Evolutionary conservation across 805 yeast species (phyloP).

Genomic region (Priceomyces fermenticarens): DNA sequence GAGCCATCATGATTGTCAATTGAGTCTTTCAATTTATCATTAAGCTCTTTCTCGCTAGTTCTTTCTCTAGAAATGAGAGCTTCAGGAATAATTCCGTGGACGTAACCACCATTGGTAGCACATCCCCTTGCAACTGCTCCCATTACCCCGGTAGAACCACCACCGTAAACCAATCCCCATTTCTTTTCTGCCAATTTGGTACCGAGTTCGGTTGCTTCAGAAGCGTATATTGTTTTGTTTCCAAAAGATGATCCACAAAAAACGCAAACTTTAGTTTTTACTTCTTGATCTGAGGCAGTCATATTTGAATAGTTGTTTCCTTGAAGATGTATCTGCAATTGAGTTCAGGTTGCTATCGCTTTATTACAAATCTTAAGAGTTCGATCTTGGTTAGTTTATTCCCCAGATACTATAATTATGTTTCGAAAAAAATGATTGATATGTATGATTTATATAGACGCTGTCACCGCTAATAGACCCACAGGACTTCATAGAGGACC

Average conservation of each 20-base stretch:
- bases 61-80: conserved; percentile 77
- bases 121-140: conserved; percentile 70
- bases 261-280: conserved; percentile 52
- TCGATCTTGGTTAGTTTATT: not conserved
- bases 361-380: too few relatives aligned
- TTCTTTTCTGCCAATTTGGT: conserved; percentile 49
- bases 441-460: not conserved
- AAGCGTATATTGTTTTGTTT: conserved; percentile 44
- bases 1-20: conserved; percentile 64
- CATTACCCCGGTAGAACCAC: conserved; percentile 85
- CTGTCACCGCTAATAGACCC: not conserved
- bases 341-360: too few relatives aligned
- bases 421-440: not conserved
- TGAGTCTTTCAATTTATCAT: conserved; percentile 46
- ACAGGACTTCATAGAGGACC: not conserved
- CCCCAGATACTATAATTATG: not conserved
- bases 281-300: conserved; percentile 18
- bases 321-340: too few relatives aligned
- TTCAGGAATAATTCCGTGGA: conserved; percentile 84
- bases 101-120: conserved; percentile 58
- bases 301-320: conserved; percentile 8
- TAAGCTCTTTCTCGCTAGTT: conserved; percentile 41
- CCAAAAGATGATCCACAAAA: conserved; percentile 87
- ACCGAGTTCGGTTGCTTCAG: conserved; percentile 61
- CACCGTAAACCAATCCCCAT: conserved; percentile 85